Evolutionary conservation across 306 rosid genomes (phyloP), one percentile per base, ranked within the genome.

Genomic region (Prunus mongolica): DNA sequence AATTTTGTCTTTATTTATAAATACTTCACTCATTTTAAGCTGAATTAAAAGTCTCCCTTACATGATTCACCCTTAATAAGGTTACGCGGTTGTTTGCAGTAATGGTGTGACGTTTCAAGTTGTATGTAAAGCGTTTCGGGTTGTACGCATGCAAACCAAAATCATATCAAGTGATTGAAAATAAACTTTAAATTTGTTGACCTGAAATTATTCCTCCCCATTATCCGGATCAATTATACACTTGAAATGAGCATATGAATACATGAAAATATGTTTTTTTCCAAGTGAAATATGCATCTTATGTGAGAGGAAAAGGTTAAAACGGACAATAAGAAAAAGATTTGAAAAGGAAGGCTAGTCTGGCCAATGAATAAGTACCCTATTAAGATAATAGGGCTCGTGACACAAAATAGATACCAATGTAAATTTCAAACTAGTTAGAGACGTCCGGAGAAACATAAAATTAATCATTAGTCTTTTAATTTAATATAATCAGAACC

Each of bases 321-420:
- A 68, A 25, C 52, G 32, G 19, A 71, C 10, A 54, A 32, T 15
- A 52, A 30, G 16, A 71, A 54, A 30, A 32, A 5, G 8, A 60
- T 60, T 18, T 25, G 16, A 20, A 50, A 60, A 63, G 1, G 32
- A 12, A 25, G 41, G 14, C 67, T 55, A 76, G 55, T 81, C 63
- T 52, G 63, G 75, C 47, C 79, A n/a, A 66, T 18, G 32, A 28
- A 65, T 61, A 32, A 56, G 44, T 34, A 47, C 34, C 61, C 55
- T 55, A 66, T 62, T 49, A 4, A 58, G 10, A 50, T 65, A 25
- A 46, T 76, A 60, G 64, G 78, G 58, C 72, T 66, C 19, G 69
- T 55, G 71, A 72, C 65, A 22, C 15, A 67, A 63, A 63, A 25
- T 66, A 66, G 45, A 78, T 71, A 58, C 49, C 71, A 65, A 67